A percentile compares a stretch with the other conserved stretches of the same genome.
Evolutionary conservation across 2,329 filamentous ascomycete genomes (phyloP).

Genomic region (Sporothrix pallida): DNA sequence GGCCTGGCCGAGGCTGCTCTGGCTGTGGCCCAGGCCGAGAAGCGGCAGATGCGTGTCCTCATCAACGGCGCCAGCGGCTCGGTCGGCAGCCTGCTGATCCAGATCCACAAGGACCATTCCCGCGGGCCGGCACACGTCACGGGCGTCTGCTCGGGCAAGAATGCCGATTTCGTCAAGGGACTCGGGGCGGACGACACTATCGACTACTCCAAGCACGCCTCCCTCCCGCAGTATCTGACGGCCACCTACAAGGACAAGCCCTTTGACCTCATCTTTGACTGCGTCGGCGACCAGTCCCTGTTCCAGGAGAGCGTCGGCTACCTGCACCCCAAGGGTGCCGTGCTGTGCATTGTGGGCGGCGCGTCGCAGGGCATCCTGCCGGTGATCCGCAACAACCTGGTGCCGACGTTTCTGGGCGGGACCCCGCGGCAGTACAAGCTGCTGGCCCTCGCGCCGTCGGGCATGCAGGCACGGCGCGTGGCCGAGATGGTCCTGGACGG

Average conservation of each 20-base stretch:
- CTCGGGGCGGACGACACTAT: slow-evolving; percentile 57
- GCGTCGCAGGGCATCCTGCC: slow-evolving; percentile 42
- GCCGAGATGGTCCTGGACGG: slow-evolving; percentile 42
- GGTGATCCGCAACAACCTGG: slow-evolving; percentile 44
- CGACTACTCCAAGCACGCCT: slow-evolving; percentile 49
- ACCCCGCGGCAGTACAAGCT: slow-evolving; percentile 44
- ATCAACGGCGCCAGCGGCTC: slow-evolving; percentile 60
- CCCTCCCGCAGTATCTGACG: slow-evolving; percentile 47
- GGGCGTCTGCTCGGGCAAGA: slow-evolving; percentile 55
- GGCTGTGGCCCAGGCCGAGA: slow-evolving; percentile 39
- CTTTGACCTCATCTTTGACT: slow-evolving; percentile 57
- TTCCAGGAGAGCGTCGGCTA: slow-evolving; percentile 50
- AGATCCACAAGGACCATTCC: slow-evolving; percentile 50
- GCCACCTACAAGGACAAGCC: slow-evolving; percentile 43
- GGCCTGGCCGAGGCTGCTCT: slow-evolving; percentile 35
- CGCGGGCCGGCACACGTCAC: slow-evolving; percentile 50
- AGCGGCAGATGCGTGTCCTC: slow-evolving; percentile 48
- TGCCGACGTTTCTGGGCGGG: slow-evolving; percentile 44
- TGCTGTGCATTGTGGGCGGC: slow-evolving; percentile 46
- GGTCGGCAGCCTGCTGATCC: slow-evolving; percentile 54
- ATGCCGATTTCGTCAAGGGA: slow-evolving; percentile 52
- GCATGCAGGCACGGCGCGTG: slow-evolving; percentile 41
- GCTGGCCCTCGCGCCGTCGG: slow-evolving; percentile 43
- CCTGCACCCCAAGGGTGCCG: slow-evolving; percentile 48
- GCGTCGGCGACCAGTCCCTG: slow-evolving; percentile 55